phyloP scores from a whole-genome alignment of 139 green algal genomes.

The Chlamydomonas sp. region DNA sequence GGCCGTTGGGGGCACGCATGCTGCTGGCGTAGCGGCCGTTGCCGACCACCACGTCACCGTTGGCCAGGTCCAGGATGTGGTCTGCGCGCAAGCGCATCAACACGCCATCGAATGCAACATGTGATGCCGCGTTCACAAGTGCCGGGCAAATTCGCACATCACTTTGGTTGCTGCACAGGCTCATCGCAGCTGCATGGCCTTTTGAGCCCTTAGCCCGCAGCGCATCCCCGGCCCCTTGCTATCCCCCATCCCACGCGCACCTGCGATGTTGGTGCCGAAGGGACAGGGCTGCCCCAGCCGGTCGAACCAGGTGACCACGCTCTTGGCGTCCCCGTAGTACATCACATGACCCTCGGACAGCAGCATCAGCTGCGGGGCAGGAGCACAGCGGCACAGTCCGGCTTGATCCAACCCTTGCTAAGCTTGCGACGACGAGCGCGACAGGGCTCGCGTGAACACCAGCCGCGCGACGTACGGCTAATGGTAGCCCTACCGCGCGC shows the following conservation, averaged over 20 bases:
- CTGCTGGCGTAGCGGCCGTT: not conserved
- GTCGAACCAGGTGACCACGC: constrained; percentile 86
- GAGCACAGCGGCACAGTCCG: not conserved
- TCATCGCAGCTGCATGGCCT: too few relatives aligned
- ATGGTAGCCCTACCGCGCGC: too few relatives aligned
- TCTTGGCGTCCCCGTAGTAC: constrained; percentile 85
- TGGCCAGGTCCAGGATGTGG: constrained; percentile 86
- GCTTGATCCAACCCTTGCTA: too few relatives aligned
- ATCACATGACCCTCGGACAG: constrained; percentile 78
- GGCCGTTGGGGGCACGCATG: not conserved
- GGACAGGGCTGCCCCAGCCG: constrained; percentile 67
- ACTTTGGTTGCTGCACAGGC: too few relatives aligned
- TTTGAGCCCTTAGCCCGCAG: too few relatives aligned
- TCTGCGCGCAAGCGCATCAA: constrained; percentile 57
- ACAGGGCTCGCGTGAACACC: too few relatives aligned
- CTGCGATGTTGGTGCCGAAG: constrained; percentile 79
- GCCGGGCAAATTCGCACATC: too few relatives aligned
- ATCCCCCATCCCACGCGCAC: not conserved
- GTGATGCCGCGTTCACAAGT: too few relatives aligned
- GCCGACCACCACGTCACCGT: constrained; percentile 57
- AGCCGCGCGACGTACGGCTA: too few relatives aligned
- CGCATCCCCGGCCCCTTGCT: too few relatives aligned
- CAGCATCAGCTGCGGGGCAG: constrained; percentile 64
- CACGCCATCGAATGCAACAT: too few relatives aligned
- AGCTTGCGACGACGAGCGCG: too few relatives aligned